These are phyloP conservation scores for Populus hybrid DNA, from an alignment of 441 rosid genomes.

Conservation along the genomic window DNA sequence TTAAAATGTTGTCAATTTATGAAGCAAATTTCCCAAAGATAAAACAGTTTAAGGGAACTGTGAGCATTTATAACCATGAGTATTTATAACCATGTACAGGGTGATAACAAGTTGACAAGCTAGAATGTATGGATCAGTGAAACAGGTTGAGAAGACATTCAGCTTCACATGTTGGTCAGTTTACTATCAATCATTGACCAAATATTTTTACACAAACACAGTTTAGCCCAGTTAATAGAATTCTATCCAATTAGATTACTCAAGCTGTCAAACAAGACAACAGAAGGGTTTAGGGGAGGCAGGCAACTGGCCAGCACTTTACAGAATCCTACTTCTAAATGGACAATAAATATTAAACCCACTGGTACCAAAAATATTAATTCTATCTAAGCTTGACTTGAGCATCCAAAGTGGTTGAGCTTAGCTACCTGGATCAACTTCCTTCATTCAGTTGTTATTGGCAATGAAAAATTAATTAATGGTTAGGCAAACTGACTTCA, in stretches of 20 bases:
- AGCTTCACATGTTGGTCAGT: slow-evolving; percentile 5
- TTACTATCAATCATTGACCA: neutral
- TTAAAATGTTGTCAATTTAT: slow-evolving; percentile 9
- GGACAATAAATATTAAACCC: neutral
- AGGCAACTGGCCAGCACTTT: neutral
- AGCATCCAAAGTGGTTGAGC: neutral
- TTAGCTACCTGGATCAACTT: neutral
- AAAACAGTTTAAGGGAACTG: neutral
- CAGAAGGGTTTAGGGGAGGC: neutral
- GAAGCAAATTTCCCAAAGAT: slow-evolving; percentile 9
- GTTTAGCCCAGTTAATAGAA: neutral
- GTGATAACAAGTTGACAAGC: neutral
- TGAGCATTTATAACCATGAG: neutral
- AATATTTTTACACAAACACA: neutral
- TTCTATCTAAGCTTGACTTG: neutral
- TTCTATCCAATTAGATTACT: neutral
- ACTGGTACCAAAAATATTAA: neutral
- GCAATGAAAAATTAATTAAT: neutral
- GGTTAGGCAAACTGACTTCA: neutral
- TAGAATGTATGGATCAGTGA: neutral
- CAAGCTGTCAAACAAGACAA: neutral
- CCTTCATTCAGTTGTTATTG: neutral
- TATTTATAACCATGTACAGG: neutral
- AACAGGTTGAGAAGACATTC: neutral
- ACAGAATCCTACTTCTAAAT: neutral